These are phyloP conservation scores for Delitschia confertaspora DNA, from an alignment of 495 filamentous ascomycete species.

Conservation along the genomic window DNA sequence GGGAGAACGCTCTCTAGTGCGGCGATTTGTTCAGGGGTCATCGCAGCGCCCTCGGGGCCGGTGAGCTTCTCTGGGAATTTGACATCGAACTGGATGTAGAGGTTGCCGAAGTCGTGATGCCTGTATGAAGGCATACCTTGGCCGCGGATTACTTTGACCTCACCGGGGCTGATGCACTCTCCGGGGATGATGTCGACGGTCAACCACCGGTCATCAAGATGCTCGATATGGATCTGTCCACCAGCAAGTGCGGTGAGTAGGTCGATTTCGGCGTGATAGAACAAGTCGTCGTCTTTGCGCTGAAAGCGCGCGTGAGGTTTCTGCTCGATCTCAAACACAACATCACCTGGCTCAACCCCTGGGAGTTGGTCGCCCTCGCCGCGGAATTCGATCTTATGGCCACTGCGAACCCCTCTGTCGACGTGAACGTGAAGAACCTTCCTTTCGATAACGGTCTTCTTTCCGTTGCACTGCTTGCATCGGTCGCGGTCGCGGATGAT, in stretches of 20 bases:
- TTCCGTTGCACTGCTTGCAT: conserved; percentile 88
- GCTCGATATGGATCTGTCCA: conserved; percentile 81
- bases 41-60: conserved; percentile 46
- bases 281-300: conserved; percentile 90
- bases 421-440: conserved; percentile 98
- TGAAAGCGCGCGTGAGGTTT: conserved; percentile 94
- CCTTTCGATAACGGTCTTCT: conserved; percentile 95
- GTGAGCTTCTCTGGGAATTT: conserved; percentile 63
- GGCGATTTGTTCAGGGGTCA: conserved; percentile 43
- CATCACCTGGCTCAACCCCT: conserved; percentile 84
- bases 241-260: conserved; percentile 91
- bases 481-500: conserved; percentile 90
- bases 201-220: conserved; percentile 95
- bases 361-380: conserved; percentile 97
- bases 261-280: conserved; percentile 92
- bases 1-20: conserved; percentile 76
- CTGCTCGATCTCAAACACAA: conserved; percentile 95
- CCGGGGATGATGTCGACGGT: conserved; percentile 82
- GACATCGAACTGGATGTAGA: conserved; percentile 96
- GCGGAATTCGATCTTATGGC: conserved; percentile 90
- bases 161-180: conserved; percentile 88
- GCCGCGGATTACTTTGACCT: conserved; percentile 87
- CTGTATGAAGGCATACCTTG: conserved; percentile 98
- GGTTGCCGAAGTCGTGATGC: conserved; percentile 92
- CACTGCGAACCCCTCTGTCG: conserved; percentile 84